Percentiles rank a stretch among this genome's conserved stretches.
These are phyloP conservation scores for Balakata baccata DNA, from an alignment of 345 rosid species.

Conservation along the genomic window DNA sequence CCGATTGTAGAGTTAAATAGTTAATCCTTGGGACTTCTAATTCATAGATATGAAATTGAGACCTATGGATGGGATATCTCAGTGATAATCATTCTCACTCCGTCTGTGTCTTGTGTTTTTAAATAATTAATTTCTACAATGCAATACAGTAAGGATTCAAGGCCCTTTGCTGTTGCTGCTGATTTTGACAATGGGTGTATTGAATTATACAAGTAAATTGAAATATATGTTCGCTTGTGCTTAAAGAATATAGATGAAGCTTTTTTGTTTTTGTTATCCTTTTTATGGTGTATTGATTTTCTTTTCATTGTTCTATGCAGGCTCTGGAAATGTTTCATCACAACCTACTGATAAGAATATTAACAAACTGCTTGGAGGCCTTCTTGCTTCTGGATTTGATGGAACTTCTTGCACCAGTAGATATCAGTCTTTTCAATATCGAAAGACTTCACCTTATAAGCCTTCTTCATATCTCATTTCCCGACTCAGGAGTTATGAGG, in stretches of 20 bases:
- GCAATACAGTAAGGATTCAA: not conserved
- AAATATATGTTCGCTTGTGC: not conserved
- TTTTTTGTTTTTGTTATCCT: not conserved
- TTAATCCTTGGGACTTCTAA: too few relatives aligned
- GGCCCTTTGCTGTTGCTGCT: not conserved
- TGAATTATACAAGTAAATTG: not conserved
- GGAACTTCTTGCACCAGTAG: slow-evolving; percentile 25
- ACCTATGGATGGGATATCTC: not conserved
- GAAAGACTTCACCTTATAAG: slow-evolving; percentile 16
- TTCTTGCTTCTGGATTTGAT: slow-evolving; percentile 27
- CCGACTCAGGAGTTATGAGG: slow-evolving; percentile 27
- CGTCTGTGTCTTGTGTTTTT: not conserved
- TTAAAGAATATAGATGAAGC: not conserved
- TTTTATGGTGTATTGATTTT: not conserved
- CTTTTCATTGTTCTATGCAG: not conserved
- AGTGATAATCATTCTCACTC: not conserved
- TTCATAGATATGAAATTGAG: too few relatives aligned
- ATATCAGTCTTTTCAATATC: slow-evolving; percentile 20
- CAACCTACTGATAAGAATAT: not conserved
- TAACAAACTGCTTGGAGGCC: slow-evolving; percentile 28
- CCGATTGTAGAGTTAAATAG: too few relatives aligned
- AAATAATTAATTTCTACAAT: not conserved
- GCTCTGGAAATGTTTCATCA: not conserved
- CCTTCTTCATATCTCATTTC: slow-evolving; percentile 30
- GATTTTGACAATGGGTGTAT: not conserved